A percentile compares a stretch with the other conserved stretches of the same genome.
These are phyloP conservation scores for Ophiognomonia clavigignenti-juglandacearum DNA, from an alignment of 2,329 filamentous ascomycete species.

Conservation along the genomic window DNA sequence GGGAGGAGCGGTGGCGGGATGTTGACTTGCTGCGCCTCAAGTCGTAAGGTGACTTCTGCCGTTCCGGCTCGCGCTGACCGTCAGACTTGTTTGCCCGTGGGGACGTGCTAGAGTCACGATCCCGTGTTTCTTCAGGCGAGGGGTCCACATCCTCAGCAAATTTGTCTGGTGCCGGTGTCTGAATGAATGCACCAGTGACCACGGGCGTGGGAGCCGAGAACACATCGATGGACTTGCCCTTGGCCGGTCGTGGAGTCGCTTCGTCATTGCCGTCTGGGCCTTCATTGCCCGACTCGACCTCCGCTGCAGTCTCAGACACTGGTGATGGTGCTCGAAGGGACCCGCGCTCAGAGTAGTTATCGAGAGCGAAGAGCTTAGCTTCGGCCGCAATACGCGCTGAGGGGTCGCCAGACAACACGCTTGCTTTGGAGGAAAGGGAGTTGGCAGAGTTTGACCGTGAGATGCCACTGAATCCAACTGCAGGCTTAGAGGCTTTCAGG, in stretches of 20 bases:
- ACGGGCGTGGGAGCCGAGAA: slow-evolving; percentile 47
- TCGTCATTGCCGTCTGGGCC: slow-evolving; percentile 25
- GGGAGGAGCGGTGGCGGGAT: slow-evolving; percentile 38
- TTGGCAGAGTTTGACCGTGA: slow-evolving; percentile 13
- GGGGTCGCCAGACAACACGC: slow-evolving; percentile 35
- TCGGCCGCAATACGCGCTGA: slow-evolving; percentile 53
- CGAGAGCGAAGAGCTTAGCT: slow-evolving; percentile 51
- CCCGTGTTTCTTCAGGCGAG: no score
- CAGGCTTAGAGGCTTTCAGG: slow-evolving; percentile 26
- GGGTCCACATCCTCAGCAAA: slow-evolving; percentile 13
- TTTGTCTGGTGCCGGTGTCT: slow-evolving; percentile 47
- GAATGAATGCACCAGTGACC: slow-evolving; percentile 51
- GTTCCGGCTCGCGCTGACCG: slow-evolving; percentile 16
- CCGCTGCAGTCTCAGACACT: slow-evolving; percentile 27
- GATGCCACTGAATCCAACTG: slow-evolving; percentile 40
- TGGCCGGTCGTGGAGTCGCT: slow-evolving; percentile 43
- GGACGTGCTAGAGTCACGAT: slow-evolving; percentile 8
- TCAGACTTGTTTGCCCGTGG: slow-evolving; percentile 12
- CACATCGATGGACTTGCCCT: slow-evolving; percentile 36
- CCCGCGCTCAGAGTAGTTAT: slow-evolving; percentile 52
- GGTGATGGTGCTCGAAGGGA: slow-evolving; percentile 48
- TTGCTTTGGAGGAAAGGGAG: slow-evolving; percentile 11
- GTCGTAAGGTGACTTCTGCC: slow-evolving; percentile 25
- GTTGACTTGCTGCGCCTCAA: slow-evolving; percentile 32
- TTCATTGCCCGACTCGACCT: slow-evolving; percentile 17